Evolutionary conservation across 176 grass and related monocot genomes (phyloP), one percentile per base, ranked within the genome.

Genomic region (Poa pratensis): DNA sequence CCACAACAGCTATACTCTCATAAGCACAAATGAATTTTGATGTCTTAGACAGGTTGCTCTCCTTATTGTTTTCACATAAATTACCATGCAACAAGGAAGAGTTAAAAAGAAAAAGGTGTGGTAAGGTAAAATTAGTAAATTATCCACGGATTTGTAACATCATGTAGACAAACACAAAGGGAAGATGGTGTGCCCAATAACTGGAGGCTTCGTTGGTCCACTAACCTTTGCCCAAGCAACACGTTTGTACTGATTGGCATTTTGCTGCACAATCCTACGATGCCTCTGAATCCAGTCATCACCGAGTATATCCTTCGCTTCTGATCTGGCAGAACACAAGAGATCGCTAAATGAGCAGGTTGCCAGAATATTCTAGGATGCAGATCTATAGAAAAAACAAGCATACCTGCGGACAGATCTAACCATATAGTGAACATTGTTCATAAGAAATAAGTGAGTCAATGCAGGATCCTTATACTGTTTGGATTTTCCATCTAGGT

Each of bases 221-320:
- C 76, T 70, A 68, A 98, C 93, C 96, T 98, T 98, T 76, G 96
- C 91, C 96, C 96, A 98, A 94, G 96, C 93, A 89, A 98, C 91
- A 19, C 93, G 87, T 79, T 93, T 95, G 73, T 98, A 95, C 79
- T 95, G 93, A 85, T 98, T 95, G 13, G 96, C 96, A 89, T 98
- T 98, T 92, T 95, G 93, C 82, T 98, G 96, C 13, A 98, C 96
- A 76, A 92, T 98, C 81, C 96, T 94, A 49, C 96, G 90, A 78
- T 98, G 96, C 69, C 91, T 98, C 78, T 98, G 96, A 87, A 98
- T 88, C 96, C 96, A 98, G 69, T 98, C 91, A 87, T 98, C 96
- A 77, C 96, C 96, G 67, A 98, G 87, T 89, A 98, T 90, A 89
- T 98, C 96, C 50, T 98, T 98, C 42, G 93, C 96, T 93, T 95